phyloP scores from a whole-genome alignment of 2,329 filamentous ascomycete species.

The Raffaelea arxii region DNA sequence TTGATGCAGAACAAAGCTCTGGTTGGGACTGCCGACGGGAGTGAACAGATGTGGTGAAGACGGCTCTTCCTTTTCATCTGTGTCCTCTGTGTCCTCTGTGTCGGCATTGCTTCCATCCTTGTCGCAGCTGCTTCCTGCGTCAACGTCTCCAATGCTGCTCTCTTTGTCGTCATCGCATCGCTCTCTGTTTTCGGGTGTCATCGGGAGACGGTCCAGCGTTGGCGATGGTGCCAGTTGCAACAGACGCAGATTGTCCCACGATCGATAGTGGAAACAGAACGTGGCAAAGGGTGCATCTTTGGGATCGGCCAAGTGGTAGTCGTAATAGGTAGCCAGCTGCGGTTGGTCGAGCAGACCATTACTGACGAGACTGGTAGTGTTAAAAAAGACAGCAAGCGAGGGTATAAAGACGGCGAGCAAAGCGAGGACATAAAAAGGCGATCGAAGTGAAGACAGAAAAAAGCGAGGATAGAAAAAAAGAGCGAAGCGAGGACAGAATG shows the following conservation, averaged over 20 bases:
- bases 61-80: no score
- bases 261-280: slow-evolving; percentile 49
- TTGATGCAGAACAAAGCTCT: no score
- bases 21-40: no score
- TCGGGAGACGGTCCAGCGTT: slow-evolving; percentile 7
- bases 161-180: background rate
- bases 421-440: background rate
- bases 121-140: no score
- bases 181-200: background rate
- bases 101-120: no score
- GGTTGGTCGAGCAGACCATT: slow-evolving; percentile 43
- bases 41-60: no score
- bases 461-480: background rate
- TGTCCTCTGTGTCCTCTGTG: no score
- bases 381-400: no score
- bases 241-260: slow-evolving; percentile 35
- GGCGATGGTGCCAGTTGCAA: slow-evolving; percentile 35
- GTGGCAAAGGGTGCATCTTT: slow-evolving; percentile 41
- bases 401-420: background rate
- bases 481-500: background rate
- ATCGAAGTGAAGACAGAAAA: no score
- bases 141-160: no score
- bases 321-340: slow-evolving; percentile 39
- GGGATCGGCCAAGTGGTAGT: slow-evolving; percentile 41
- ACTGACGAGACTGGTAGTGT: slow-evolving; percentile 33